phyloP scores from a whole-genome alignment of 2,329 filamentous ascomycete species.

The Fusarium palustre region DNA sequence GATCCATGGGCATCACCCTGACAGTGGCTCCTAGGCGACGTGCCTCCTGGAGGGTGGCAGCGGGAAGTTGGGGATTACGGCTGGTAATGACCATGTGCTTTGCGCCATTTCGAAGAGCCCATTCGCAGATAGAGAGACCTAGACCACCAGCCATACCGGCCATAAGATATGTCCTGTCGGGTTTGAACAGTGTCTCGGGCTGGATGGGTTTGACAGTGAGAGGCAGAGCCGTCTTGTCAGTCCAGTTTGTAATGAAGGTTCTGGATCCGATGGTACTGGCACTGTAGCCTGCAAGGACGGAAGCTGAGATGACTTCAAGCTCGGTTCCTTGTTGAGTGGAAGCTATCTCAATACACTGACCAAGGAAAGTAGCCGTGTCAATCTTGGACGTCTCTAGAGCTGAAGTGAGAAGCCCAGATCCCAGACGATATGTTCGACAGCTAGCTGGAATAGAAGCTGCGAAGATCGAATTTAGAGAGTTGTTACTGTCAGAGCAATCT shows the following conservation, averaged over 20 bases:
- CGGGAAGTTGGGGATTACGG: constrained; percentile 45
- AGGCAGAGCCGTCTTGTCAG: background rate
- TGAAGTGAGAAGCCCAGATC: background rate
- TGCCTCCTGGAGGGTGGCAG: background rate
- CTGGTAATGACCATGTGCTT: constrained; percentile 54
- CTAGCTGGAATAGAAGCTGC: background rate
- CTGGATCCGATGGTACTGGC: background rate
- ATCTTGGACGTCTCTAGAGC: background rate
- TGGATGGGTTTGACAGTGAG: background rate
- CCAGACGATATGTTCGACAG: background rate
- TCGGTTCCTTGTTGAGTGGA: background rate
- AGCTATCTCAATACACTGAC: background rate
- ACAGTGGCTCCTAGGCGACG: constrained; percentile 33
- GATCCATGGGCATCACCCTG: constrained; percentile 7
- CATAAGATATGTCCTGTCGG: constrained; percentile 50
- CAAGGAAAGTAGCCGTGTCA: background rate
- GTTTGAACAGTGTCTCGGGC: background rate
- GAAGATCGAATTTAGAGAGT: background rate
- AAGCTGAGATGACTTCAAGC: background rate
- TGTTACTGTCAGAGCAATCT: background rate
- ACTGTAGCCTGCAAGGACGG: background rate
- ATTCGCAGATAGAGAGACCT: constrained; percentile 54
- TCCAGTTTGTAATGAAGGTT: background rate
- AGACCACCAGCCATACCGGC: constrained; percentile 51
- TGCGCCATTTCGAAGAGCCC: constrained; percentile 56